Base-by-base conservation (phyloP, 148 eudicot genomes). In the Fallopia convolvulus region DNA sequence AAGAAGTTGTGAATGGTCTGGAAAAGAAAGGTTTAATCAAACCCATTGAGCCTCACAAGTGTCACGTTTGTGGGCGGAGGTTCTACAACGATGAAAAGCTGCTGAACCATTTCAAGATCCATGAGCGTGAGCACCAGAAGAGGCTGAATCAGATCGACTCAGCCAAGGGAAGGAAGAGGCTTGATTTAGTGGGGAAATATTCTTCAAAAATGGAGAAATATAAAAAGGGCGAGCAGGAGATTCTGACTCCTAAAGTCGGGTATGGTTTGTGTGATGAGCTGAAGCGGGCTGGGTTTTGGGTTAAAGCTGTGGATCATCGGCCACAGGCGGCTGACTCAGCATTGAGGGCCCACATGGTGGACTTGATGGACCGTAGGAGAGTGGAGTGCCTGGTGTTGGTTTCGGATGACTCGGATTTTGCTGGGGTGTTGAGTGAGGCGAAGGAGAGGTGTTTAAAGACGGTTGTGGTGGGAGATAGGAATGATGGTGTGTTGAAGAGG, bases 201-300 rank as follows among this genome's bases (percentile, higher is more conserved):
- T 80, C 98, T 0, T 78, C 84, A 83, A 91, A 93, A 77, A 91
- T 91, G 91, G 90, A 91, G 55, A 93, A 89, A 79, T 93, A 86
- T 83, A 86, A 76, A 83, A 83, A 72, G 82, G 90, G 88, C 81
- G 86, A 79, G 39, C 83, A 86, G 76, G 91, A 88, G 74, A 75
- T 93, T 80, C 80, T 91, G 84, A 87, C 86, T 33, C 97, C 97
- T 5, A 88, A 83, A 76, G 85, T 87, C 18, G 97, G 98, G 78
- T 89, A 91, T 75, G 92, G 97, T 53, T 83, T 91, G 78, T 88
- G 84, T 0, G 92, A 90, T 26, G 97, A 91, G 73, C 58, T 93
- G 79, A 88, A 86, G 77, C 87, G 91, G 46, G 98, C 94, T 21
- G 97, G 98, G 33, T 91, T 88, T 79, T 87, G 94, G 94, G 98